These are phyloP conservation scores for Sclerotiophoma versabilis DNA, from an alignment of 2,329 filamentous ascomycete species.

Conservation along the genomic window DNA sequence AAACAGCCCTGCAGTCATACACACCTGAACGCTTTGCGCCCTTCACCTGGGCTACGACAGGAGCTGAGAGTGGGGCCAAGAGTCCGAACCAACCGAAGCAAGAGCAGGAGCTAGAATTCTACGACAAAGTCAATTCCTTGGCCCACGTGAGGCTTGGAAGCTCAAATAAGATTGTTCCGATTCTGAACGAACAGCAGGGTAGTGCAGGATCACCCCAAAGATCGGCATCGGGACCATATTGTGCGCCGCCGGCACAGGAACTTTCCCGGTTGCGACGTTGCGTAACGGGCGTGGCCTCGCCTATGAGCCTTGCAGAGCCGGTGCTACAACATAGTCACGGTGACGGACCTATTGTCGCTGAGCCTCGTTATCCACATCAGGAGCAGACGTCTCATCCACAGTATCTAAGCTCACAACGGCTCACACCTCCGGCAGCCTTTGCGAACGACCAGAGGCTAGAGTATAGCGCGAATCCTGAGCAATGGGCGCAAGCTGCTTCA, in stretches of 20 bases:
- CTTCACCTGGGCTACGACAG: slow-evolving; percentile 38
- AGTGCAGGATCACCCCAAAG: slow-evolving; percentile 20
- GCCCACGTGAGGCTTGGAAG: slow-evolving; percentile 9
- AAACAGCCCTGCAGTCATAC: slow-evolving; percentile 52
- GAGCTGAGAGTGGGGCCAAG: slow-evolving; percentile 10
- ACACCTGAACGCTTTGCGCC: slow-evolving; percentile 43
- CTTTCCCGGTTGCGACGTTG: slow-evolving; percentile 28
- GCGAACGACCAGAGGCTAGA: not conserved
- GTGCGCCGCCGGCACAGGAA: slow-evolving; percentile 25
- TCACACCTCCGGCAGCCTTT: not conserved
- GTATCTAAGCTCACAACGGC: slow-evolving; percentile 8
- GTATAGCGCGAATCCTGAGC: not conserved
- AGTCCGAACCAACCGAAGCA: slow-evolving; percentile 12
- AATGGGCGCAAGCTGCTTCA: not conserved
- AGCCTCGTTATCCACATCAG: not conserved
- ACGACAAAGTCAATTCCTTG: slow-evolving; percentile 20
- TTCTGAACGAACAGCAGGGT: slow-evolving; percentile 22
- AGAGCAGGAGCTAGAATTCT: slow-evolving; percentile 20
- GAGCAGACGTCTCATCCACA: slow-evolving; percentile 12
- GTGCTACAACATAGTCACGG: slow-evolving; percentile 4
- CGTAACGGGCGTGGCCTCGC: slow-evolving; percentile 32
- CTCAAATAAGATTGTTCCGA: slow-evolving; percentile 4
- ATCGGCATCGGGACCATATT: slow-evolving; percentile 31
- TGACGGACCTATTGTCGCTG: not conserved
- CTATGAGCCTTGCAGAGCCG: slow-evolving; percentile 12